Conservation (phyloP, 2,329 filamentous ascomycete species). For the Mycosphaerella sp. region DNA sequence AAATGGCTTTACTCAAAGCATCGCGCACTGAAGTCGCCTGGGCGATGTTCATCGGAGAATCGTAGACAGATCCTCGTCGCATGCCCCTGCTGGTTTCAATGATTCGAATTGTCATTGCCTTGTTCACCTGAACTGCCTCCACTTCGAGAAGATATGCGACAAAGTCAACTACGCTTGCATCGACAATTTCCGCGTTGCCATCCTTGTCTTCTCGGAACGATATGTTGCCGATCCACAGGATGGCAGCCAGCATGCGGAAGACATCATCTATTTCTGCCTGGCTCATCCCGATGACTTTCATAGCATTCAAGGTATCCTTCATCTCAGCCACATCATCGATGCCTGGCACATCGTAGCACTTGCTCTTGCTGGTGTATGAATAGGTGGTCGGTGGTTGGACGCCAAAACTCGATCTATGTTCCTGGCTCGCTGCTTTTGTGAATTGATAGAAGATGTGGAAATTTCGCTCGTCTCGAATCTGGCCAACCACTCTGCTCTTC, state of each 20-base stretch:
- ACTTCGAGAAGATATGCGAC: conserved; percentile 91
- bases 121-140: conserved; percentile 69
- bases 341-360: conserved; percentile 88
- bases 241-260: conserved; percentile 85
- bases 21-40: conserved; percentile 85
- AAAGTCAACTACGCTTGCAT: conserved; percentile 90
- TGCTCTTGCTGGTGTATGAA: conserved; percentile 85
- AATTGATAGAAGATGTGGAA: conserved; percentile 99
- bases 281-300: conserved; percentile 85
- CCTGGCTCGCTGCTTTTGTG: conserved; percentile 83
- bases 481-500: conserved; percentile 89
- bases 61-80: conserved; percentile 60
- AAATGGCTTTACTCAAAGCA: conserved; percentile 89
- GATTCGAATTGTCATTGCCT: conserved; percentile 83
- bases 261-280: conserved; percentile 92
- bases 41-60: conserved; percentile 74
- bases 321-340: conserved; percentile 90
- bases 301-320: conserved; percentile 83
- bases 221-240: conserved; percentile 93
- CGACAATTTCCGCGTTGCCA: conserved; percentile 78
- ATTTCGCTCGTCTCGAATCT: conserved; percentile 92
- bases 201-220: conserved; percentile 83
- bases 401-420: conserved; percentile 82
- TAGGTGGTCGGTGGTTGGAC: conserved; percentile 90
- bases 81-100: conserved; percentile 65